These are phyloP conservation scores for Microcyclospora pomicola DNA, from an alignment of 2,329 filamentous ascomycete genomes.

Conservation along the genomic window DNA sequence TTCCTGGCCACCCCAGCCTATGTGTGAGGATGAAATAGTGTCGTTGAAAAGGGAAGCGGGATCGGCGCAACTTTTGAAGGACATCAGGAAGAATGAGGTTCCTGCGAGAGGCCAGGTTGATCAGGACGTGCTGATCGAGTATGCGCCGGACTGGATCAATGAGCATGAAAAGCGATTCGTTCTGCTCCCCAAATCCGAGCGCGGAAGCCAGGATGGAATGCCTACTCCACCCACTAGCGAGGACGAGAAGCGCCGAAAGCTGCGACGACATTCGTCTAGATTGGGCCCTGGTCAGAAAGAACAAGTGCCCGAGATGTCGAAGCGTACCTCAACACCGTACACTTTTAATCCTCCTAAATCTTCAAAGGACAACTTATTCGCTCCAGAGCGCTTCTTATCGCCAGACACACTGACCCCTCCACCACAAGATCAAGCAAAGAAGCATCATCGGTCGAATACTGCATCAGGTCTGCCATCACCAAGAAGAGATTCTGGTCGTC, in stretches of 20 bases:
- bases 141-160: conserved; percentile 30
- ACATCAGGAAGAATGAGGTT: conserved; percentile 39
- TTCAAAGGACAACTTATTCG: too few relatives aligned
- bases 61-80: conserved; percentile 20
- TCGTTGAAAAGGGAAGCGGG: conserved; percentile 50
- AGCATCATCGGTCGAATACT: conserved; percentile 1
- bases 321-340: conserved; percentile 33
- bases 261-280: conserved; percentile 16
- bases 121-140: conserved; percentile 53
- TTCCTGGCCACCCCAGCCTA: conserved; percentile 46
- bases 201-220: conserved; percentile 7
- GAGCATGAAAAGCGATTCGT: conserved; percentile 49
- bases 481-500: conserved; percentile 13
- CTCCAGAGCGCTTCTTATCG: conserved; percentile 30
- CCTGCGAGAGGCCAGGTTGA: conserved; percentile 51
- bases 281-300: conserved; percentile 23
- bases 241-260: conserved; percentile 20
- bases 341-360: conserved; percentile 2
- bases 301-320: conserved; percentile 24
- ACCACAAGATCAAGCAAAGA: conserved; percentile 7
- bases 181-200: conserved; percentile 28
- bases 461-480: conserved; percentile 11
- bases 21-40: conserved; percentile 53
- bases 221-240: conserved; percentile 26
- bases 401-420: conserved; percentile 34